Evolutionary conservation across 129 eudicot species (phyloP).

Genomic region (carrot (Daucus carota)): DH1_v3.0 NC_030383.2:50033001-50033500

Average conservation of each 20-base stretch:
- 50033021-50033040: slow-evolving; percentile 53
- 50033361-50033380: slow-evolving; percentile 56
- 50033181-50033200: slow-evolving; percentile 65
- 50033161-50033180: slow-evolving; percentile 78
- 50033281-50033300: slow-evolving; percentile 78
- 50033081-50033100: slow-evolving; percentile 65
- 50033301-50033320: slow-evolving; percentile 62
- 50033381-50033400: slow-evolving; percentile 56
- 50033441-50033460: slow-evolving; percentile 65
- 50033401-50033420: slow-evolving; percentile 73
- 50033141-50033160: slow-evolving; percentile 72
- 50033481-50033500: no score
- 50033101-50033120: slow-evolving; percentile 87
- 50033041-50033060: slow-evolving; percentile 53
- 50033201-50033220: slow-evolving; percentile 66
- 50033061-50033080: slow-evolving; percentile 62
- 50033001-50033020: slow-evolving; percentile 72
- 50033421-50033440: slow-evolving; percentile 56
- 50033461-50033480: slow-evolving; percentile 38
- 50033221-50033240: slow-evolving; percentile 42
- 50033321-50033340: slow-evolving; percentile 72
- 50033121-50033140: slow-evolving; percentile 69
- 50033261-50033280: slow-evolving; percentile 48
- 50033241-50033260: slow-evolving; percentile 72
- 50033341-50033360: slow-evolving; percentile 60